phyloP scores from a whole-genome alignment of 495 filamentous ascomycete genomes.

The Annulohypoxylon stygium region DNA sequence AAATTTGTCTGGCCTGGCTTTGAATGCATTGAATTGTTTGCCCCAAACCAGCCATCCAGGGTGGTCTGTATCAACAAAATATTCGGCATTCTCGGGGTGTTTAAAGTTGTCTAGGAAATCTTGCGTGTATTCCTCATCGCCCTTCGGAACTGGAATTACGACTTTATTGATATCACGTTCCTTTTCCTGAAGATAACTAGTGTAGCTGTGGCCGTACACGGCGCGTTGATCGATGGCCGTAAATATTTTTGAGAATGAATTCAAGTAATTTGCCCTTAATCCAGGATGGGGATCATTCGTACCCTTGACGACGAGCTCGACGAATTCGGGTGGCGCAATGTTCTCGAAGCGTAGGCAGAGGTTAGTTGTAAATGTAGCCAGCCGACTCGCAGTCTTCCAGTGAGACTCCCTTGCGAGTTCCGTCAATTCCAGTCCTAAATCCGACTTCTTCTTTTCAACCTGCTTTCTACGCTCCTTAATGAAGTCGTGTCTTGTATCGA shows the following conservation, averaged over 20 bases:
- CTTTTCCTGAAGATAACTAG: conserved; percentile 83
- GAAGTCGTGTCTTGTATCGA: conserved; percentile 74
- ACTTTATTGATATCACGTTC: conserved; percentile 82
- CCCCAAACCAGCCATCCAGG: conserved; percentile 98
- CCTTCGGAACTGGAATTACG: conserved; percentile 73
- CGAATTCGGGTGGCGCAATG: conserved; percentile 81
- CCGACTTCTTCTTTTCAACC: conserved; percentile 86
- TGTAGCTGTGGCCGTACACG: conserved; percentile 84
- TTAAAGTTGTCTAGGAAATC: conserved; percentile 83
- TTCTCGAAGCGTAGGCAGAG: conserved; percentile 90
- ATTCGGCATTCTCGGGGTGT: conserved; percentile 78
- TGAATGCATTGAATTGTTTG: conserved; percentile 82
- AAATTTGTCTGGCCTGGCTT: conserved; percentile 74
- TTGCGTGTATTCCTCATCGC: conserved; percentile 82
- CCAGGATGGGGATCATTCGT: conserved; percentile 92
- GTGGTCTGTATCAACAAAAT: conserved; percentile 91
- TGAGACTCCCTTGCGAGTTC: conserved; percentile 82
- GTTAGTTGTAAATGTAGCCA: conserved; percentile 88
- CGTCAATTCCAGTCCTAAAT: conserved; percentile 83
- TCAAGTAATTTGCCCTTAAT: conserved; percentile 82
- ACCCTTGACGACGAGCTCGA: conserved; percentile 86
- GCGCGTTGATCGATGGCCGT: conserved; percentile 86
- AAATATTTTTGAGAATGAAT: conserved; percentile 83
- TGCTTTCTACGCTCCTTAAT: conserved; percentile 78
- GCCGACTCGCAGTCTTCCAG: conserved; percentile 94